Base-by-base conservation (phyloP, 192 early-diverging fungal species). In the Linnemannia hyalina region DNA sequence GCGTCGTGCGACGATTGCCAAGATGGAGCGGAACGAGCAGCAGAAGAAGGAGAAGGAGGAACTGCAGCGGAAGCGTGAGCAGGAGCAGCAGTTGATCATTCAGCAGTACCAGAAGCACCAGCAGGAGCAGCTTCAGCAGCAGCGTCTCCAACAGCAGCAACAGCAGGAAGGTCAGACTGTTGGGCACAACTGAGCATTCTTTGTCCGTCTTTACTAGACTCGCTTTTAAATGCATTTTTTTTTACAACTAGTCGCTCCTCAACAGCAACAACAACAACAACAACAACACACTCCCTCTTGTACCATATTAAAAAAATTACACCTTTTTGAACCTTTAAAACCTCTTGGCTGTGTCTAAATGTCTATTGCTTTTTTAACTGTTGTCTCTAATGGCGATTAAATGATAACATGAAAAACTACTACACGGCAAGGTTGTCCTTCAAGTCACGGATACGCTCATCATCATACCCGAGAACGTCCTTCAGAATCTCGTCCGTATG, bases 401-500 rank as follows among this genome's bases (percentile, higher is more conserved):
- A 18, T 20, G 18, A 52, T 23, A 60, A 60, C 23, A 22, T 44
- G 42, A 60, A 60, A 20, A 29, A 23, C 18, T 57, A 4, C 42
- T 74, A 89, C 75, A 94, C 83, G 20, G 85, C 91, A 42, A 82
- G 87, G 10, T 89, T 78, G 38, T 68, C 68, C 68, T 73, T 83
- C 46, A 94, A 73, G 1, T 70, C 57, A 1, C 83, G 85, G 32
- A 98, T 92, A 65, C 93, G 91, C 8, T 83, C 52, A 20, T 92
- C 76, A 10, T 82, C 81, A 83, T 97, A 98, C 1, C 93, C 93
- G 29, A 97, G 86, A 16, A 96, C 85, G 1, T 87, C 76, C 29
- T 49, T 75, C 77, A 99, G 87, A 23, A 99, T 90, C 47, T 96
- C 93, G n/a, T 90, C 88, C 9, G 97, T 98, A 89, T 99, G 97